Percentiles rank a stretch among this genome's conserved stretches.
Evolutionary conservation across 1,284 basidiomycete genomes (phyloP).

Genomic region (Apiotrichum montevideense): DNA sequence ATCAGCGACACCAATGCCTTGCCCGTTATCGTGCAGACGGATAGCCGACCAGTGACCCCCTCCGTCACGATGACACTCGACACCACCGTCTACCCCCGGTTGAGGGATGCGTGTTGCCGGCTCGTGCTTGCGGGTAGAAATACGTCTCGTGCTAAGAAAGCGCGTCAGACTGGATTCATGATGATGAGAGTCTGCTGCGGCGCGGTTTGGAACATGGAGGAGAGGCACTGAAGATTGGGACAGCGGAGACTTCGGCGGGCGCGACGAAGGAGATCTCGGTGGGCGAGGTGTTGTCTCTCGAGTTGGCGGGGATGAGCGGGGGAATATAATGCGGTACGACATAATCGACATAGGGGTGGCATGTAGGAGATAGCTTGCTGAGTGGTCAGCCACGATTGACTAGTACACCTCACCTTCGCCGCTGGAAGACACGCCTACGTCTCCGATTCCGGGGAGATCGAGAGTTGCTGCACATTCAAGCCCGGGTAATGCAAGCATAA

Average conservation of each 20-base stretch:
- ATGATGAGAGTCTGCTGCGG: neutral
- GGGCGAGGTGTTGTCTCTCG: neutral
- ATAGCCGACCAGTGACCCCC: slow-evolving; percentile 33
- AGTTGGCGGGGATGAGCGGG: neutral
- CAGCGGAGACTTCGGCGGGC: too few species aligned
- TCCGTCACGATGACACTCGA: slow-evolving; percentile 36
- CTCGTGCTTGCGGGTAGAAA: neutral
- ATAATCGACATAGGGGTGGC: slow-evolving; percentile 26
- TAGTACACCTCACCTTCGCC: slow-evolving; percentile 13
- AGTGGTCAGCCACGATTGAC: neutral
- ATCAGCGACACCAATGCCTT: slow-evolving; percentile 27
- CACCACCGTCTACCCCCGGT: slow-evolving; percentile 29
- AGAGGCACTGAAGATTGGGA: neutral
- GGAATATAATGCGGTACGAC: slow-evolving; percentile 34
- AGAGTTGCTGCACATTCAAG: slow-evolving; percentile 24
- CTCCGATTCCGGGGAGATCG: slow-evolving; percentile 38
- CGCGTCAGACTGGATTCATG: slow-evolving; percentile 30
- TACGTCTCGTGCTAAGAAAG: slow-evolving; percentile 25
- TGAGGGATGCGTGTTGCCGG: neutral
- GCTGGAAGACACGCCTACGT: slow-evolving; percentile 23
- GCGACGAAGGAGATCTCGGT: neutral
- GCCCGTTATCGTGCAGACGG: slow-evolving; percentile 20
- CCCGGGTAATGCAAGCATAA: slow-evolving; percentile 19
- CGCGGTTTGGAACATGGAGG: too few species aligned
- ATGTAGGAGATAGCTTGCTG: slow-evolving; percentile 32